Conservation (phyloP, 805 yeast genomes). For the Pichia membranifaciens region DNA sequence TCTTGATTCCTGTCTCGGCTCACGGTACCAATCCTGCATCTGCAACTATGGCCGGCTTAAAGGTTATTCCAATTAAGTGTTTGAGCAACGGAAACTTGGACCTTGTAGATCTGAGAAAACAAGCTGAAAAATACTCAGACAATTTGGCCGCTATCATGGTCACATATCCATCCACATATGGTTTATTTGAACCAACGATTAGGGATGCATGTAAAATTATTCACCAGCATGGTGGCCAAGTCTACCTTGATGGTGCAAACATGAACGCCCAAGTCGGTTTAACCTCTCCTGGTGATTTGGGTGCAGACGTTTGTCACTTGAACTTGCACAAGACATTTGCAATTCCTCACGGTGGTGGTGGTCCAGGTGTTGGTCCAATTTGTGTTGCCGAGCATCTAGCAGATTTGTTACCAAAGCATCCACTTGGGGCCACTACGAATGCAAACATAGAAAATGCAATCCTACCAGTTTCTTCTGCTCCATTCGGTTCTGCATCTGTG, state of each 20-base stretch:
- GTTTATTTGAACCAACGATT: conserved; percentile 90
- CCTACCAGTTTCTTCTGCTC: conserved; percentile 82
- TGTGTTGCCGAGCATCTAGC: conserved; percentile 80
- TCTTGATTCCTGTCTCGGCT: conserved; percentile 94
- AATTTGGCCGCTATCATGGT: conserved; percentile 89
- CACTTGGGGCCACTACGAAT: conserved; percentile 49
- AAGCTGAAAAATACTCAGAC: conserved; percentile 63
- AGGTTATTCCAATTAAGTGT: conserved; percentile 91
- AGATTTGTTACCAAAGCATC: conserved; percentile 79
- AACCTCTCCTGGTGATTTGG: conserved; percentile 95
- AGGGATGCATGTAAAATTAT: conserved; percentile 79
- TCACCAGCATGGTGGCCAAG: conserved; percentile 88
- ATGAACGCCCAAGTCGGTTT: conserved; percentile 99
- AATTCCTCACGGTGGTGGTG: conserved; percentile 99
- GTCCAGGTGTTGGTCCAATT: conserved; percentile 98
- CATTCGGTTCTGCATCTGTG: conserved; percentile 92
- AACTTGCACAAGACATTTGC: conserved; percentile 97
- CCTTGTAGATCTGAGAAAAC: conserved; percentile 61
- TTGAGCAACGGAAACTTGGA: conserved; percentile 81
- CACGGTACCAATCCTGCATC: conserved; percentile 99
- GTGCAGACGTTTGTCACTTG: conserved; percentile 97
- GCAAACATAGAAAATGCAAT: conserved; percentile 43
- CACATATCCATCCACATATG: conserved; percentile 96
- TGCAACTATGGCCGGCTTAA: conserved; percentile 94
- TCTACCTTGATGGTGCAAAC: conserved; percentile 96